Base-by-base conservation (phyloP, 169 alveolate species). In the Plasmodium knowlesi region DNA sequence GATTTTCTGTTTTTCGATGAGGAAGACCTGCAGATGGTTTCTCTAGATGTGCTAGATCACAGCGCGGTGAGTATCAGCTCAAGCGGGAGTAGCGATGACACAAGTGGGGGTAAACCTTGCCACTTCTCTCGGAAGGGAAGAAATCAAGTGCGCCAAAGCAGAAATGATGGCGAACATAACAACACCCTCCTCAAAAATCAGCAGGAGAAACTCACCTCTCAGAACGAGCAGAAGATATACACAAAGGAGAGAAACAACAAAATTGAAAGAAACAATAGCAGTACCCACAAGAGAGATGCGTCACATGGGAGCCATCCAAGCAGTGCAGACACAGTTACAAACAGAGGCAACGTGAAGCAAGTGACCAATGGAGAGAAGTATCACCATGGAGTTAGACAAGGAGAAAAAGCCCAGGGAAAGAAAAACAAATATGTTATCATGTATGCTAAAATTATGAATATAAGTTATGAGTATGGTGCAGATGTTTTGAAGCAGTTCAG, bases 361-460 rank as follows among this genome's bases (percentile, higher is more conserved):
- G 25, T 79, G 9, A 5, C 37, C 41, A 10, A 67, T 25, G 37
- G 12, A 3, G 76, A 28, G 37, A 67, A 22, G 10, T 67, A 1
- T 6, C 32, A 6, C 32, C 76, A 4, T 25, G 0, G 28, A 5
- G 57, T 2, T 79, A 4, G 9, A 19, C 9, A 34, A 50, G 5
- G 19, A 1, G 41, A 25, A 0, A 53, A 3, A 50, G 0, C 19
- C 10, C 50, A 82, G 1, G 3, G 46, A 50, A 81, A 32, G 50
- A 54, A 82, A 54, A 54, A 34, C 19, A 61, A 82, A 10, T 82
- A 22, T 1, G 25, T 82, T 0, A 82, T 82, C 39, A 53, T 82
- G 79, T 82, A 82, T 54, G 76, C 90, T 3, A 82, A 82, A 57
- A 82, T 82, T 30, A 53, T 82, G 41, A 82, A 82, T 12, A 82